phyloP scores from a whole-genome alignment of 2,329 filamentous ascomycete species.

The Sordariomycetes sp. region DNA sequence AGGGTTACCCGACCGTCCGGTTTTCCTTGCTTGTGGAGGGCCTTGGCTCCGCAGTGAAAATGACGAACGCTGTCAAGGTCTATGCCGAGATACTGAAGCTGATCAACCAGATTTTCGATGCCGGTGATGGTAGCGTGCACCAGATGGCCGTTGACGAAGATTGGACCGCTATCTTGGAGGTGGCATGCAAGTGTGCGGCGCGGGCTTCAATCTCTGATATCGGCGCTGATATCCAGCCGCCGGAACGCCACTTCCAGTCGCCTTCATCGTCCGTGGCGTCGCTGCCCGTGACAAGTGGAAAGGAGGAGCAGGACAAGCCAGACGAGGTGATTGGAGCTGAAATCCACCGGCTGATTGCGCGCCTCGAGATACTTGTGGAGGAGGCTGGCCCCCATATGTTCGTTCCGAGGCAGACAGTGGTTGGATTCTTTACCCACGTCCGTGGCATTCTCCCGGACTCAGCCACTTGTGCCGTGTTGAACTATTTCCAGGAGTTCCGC shows the following conservation, averaged over 20 bases:
- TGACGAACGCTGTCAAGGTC: slow-evolving; percentile 32
- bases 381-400: slow-evolving; percentile 23
- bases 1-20: slow-evolving; percentile 49
- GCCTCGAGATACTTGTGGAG: slow-evolving; percentile 37
- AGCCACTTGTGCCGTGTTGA: slow-evolving; percentile 51
- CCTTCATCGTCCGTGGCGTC: slow-evolving; percentile 5
- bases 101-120: slow-evolving; percentile 45
- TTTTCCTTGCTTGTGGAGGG: slow-evolving; percentile 49
- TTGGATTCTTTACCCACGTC: slow-evolving; percentile 55
- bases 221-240: background rate
- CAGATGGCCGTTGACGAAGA: slow-evolving; percentile 52
- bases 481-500: slow-evolving; percentile 57
- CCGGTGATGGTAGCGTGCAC: slow-evolving; percentile 40
- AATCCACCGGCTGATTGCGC: slow-evolving; percentile 30
- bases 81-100: slow-evolving; percentile 36
- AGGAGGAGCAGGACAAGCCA: slow-evolving; percentile 17
- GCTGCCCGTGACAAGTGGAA: slow-evolving; percentile 7
- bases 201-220: background rate
- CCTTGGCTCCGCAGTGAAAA: slow-evolving; percentile 36
- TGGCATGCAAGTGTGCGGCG: slow-evolving; percentile 41
- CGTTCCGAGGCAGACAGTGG: slow-evolving; percentile 54
- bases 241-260: background rate
- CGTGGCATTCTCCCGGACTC: slow-evolving; percentile 53
- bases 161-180: slow-evolving; percentile 50
- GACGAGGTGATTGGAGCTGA: slow-evolving; percentile 30